Evolutionary conservation across 768 basidiomycete genomes (phyloP).

Genomic region (Exidia glandulosa): DNA sequence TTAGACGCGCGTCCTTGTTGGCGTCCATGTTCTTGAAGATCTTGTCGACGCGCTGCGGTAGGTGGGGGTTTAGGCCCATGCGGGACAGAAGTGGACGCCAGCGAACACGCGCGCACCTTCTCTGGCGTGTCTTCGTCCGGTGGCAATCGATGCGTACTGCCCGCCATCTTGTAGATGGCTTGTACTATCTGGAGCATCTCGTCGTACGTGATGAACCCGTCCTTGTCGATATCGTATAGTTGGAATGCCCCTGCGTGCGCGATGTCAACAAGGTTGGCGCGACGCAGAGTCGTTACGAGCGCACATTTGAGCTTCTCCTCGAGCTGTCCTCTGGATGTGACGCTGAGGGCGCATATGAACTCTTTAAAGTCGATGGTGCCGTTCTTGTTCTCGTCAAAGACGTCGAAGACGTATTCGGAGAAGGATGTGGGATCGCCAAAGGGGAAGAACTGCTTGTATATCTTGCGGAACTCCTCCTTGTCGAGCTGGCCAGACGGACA

Average conservation of each 20-base stretch:
- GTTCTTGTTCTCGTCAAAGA: constrained; percentile 90
- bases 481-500: constrained; percentile 95
- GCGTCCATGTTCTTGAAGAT: constrained; percentile 97
- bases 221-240: constrained; percentile 96
- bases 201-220: constrained; percentile 94
- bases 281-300: constrained; percentile 17
- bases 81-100: background rate
- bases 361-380: constrained; percentile 99
- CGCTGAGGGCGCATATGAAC: constrained; percentile 95
- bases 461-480: constrained; percentile 89
- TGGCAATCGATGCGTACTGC: constrained; percentile 98
- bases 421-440: constrained; percentile 97
- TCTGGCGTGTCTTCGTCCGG: constrained; percentile 99
- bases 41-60: constrained; percentile 98
- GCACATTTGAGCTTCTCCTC: constrained; percentile 98
- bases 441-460: constrained; percentile 99
- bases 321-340: constrained; percentile 83
- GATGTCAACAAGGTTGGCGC: constrained; percentile 4
- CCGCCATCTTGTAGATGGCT: constrained; percentile 99
- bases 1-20: constrained; percentile 86
- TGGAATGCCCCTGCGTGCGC: constrained; percentile 87
- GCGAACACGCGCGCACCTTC: constrained; percentile 50
- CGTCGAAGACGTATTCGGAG: constrained; percentile 97
- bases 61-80: background rate
- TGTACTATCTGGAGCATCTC: constrained; percentile 99